Conservation (phyloP, 306 rosid genomes). For the Vachellia collinsii region DNA sequence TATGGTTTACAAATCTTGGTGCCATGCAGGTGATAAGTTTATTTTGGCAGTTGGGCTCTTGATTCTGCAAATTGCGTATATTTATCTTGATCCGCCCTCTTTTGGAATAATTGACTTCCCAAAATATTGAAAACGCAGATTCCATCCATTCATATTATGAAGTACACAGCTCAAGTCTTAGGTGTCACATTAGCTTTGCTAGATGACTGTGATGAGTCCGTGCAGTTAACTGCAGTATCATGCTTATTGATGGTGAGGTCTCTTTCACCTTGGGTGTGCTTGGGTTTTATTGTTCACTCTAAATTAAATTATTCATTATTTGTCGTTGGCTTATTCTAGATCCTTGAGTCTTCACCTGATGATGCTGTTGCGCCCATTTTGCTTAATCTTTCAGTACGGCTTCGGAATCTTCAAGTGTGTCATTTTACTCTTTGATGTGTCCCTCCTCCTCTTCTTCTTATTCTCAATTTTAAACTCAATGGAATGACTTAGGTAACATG, state of each 20-base stretch:
- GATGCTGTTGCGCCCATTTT: conserved; percentile 90
- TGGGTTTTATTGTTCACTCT: conserved; percentile 15
- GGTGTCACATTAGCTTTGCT: conserved; percentile 92
- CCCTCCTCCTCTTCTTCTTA: neutral
- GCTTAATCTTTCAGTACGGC: conserved; percentile 79
- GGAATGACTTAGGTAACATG: conserved; percentile 17
- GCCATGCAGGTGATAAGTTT: conserved; percentile 11
- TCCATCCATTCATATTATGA: conserved; percentile 75
- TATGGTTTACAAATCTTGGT: conserved; percentile 28
- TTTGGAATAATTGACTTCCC: conserved; percentile 31
- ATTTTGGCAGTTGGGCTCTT: conserved; percentile 22
- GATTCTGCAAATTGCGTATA: conserved; percentile 9
- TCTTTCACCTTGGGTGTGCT: conserved; percentile 17
- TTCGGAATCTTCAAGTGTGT: conserved; percentile 91
- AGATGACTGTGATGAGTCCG: conserved; percentile 88
- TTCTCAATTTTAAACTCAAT: conserved; percentile 14
- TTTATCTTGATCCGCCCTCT: neutral
- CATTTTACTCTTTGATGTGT: conserved; percentile 5
- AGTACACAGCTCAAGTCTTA: conserved; percentile 80
- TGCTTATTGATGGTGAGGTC: conserved; percentile 77
- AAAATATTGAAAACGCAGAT: conserved; percentile 61
- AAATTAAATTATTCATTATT: conserved; percentile 38
- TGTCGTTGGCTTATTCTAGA: conserved; percentile 50
- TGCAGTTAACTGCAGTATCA: conserved; percentile 90
- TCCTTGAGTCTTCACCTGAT: conserved; percentile 80